These are phyloP conservation scores for Amauroascus niger DNA, from an alignment of 2,329 filamentous ascomycete genomes.

Conservation along the genomic window DNA sequence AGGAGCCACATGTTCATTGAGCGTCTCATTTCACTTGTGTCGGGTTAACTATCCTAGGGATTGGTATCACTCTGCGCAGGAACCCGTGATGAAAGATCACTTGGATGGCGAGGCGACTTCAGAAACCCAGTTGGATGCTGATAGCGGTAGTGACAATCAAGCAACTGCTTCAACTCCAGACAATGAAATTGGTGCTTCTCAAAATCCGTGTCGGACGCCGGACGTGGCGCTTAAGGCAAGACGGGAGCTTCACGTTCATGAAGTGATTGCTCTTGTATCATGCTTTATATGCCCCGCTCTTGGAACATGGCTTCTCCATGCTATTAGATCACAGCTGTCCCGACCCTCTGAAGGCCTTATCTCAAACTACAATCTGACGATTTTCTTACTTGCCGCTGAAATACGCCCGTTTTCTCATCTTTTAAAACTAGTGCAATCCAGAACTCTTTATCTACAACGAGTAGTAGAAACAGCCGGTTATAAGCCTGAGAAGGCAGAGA, in stretches of 20 bases:
- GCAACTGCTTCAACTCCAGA: background rate
- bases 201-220: slow-evolving; percentile 9
- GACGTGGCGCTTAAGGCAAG: slow-evolving; percentile 36
- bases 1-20: slow-evolving; percentile 20
- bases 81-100: slow-evolving; percentile 48
- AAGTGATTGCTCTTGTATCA: slow-evolving; percentile 61
- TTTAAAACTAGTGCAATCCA: slow-evolving; percentile 65
- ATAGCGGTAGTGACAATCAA: slow-evolving; percentile 7
- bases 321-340: slow-evolving; percentile 69
- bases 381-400: slow-evolving; percentile 82
- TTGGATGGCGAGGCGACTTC: slow-evolving; percentile 19
- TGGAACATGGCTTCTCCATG: slow-evolving; percentile 75
- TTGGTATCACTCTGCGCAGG: slow-evolving; percentile 65
- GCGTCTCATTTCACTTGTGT: background rate
- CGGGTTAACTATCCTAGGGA: slow-evolving; percentile 40
- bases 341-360: slow-evolving; percentile 77
- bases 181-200: slow-evolving; percentile 14
- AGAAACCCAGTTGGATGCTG: slow-evolving; percentile 23
- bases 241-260: slow-evolving; percentile 61
- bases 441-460: slow-evolving; percentile 72
- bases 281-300: slow-evolving; percentile 71
- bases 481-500: slow-evolving; percentile 26
- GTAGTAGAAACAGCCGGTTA: slow-evolving; percentile 41
- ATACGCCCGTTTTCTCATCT: slow-evolving; percentile 72
- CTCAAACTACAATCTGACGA: slow-evolving; percentile 83